A percentile compares a stretch with the other conserved stretches of the same genome.
Evolutionary conservation across 2,329 filamentous ascomycete genomes (phyloP).

Genomic region (Onygenales sp.): DNA sequence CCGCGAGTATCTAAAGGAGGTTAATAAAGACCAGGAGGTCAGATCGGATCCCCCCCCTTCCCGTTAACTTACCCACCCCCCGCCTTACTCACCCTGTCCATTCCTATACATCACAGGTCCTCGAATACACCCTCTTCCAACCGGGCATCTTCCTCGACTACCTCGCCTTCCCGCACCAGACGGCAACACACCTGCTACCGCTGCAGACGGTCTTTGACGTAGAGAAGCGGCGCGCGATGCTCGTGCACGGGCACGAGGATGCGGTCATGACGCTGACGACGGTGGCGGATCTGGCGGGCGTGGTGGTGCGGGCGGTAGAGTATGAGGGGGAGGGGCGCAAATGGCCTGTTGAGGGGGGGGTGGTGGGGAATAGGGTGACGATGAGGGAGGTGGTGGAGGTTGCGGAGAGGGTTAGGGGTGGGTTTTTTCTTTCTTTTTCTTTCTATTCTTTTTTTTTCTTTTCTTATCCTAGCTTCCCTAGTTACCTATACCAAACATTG

Average conservation of each 20-base stretch:
- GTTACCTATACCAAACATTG: slow-evolving; percentile 1
- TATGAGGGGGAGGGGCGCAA: slow-evolving; percentile 26
- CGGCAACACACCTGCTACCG: slow-evolving; percentile 25
- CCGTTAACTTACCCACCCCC: not conserved
- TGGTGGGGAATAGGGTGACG: slow-evolving; percentile 23
- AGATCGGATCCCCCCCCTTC: not conserved
- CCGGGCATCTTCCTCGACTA: slow-evolving; percentile 48
- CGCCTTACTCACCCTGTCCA: not conserved
- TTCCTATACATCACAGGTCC: slow-evolving; percentile 26
- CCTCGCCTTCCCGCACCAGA: slow-evolving; percentile 36
- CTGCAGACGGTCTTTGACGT: slow-evolving; percentile 26
- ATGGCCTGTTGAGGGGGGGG: slow-evolving; percentile 32
- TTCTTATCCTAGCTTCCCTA: slow-evolving; percentile 2
- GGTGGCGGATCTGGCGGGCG: slow-evolving; percentile 24
- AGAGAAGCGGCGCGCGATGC: slow-evolving; percentile 20
- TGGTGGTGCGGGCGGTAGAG: slow-evolving; percentile 29
- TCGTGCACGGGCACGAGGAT: slow-evolving; percentile 22
- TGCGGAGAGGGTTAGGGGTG: slow-evolving; percentile 24
- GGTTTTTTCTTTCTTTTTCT: slow-evolving; percentile 7
- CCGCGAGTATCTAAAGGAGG: slow-evolving; percentile 39
- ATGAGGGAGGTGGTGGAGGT: slow-evolving; percentile 21
- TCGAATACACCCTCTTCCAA: slow-evolving; percentile 50
- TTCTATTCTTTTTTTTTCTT: slow-evolving; percentile 3
- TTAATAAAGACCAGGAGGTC: slow-evolving; percentile 41
- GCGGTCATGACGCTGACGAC: slow-evolving; percentile 23